These are phyloP conservation scores for Gomphus bonarii DNA, from an alignment of 1,284 basidiomycete genomes.

Conservation along the genomic window DNA sequence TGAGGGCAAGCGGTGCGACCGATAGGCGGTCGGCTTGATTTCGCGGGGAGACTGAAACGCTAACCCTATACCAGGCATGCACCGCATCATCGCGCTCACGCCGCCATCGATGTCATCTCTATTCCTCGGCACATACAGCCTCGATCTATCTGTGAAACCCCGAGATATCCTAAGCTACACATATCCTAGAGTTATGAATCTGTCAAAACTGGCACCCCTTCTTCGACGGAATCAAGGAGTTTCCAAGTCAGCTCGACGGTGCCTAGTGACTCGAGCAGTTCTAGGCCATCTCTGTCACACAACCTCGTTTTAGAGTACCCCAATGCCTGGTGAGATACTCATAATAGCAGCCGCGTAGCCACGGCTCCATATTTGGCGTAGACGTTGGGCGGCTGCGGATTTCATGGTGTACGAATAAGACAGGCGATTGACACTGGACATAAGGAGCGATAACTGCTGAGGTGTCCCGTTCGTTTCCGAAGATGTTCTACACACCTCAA, in stretches of 20 bases:
- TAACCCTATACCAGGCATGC: constrained; percentile 5
- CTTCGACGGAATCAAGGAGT: not conserved
- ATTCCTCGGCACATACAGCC: not conserved
- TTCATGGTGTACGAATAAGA: not conserved
- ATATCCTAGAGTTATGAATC: not conserved
- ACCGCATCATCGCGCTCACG: not conserved
- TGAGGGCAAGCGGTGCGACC: not conserved
- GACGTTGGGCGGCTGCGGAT: not conserved
- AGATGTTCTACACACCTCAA: no score
- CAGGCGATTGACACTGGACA: no score
- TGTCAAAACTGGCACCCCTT: not conserved
- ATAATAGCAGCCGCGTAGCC: no score
- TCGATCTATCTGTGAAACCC: not conserved
- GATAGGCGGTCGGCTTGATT: constrained; percentile 1
- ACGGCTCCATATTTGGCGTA: not conserved
- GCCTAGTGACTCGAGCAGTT: not conserved
- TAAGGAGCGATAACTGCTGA: no score
- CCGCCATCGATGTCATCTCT: not conserved
- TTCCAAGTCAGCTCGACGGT: not conserved
- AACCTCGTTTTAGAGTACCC: not conserved
- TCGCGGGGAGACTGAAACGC: constrained; percentile 11
- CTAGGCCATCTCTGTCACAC: not conserved
- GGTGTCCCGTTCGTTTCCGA: no score
- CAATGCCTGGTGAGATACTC: not conserved
- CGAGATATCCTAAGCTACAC: not conserved